Evolutionary conservation across 306 rosid genomes (phyloP).

Genomic region (Phaseolus lunatus): DNA sequence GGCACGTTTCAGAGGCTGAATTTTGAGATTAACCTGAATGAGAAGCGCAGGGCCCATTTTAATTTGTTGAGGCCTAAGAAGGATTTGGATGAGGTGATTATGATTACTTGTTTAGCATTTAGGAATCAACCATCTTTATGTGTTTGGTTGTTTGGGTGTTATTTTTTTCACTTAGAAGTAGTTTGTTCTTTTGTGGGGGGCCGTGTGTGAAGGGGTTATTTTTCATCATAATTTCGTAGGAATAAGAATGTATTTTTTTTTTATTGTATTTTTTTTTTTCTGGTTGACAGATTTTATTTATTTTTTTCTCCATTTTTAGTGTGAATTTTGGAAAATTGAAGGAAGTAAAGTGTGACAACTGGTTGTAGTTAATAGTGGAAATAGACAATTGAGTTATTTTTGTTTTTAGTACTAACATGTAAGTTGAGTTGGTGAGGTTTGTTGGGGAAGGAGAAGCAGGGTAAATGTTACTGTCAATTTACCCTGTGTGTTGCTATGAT

Average conservation of each 20-base stretch:
- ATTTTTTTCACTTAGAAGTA: conserved; percentile 15
- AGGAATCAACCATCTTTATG: neutral
- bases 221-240: neutral
- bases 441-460: conserved; percentile 32
- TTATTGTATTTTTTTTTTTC: neutral
- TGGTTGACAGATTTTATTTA: neutral
- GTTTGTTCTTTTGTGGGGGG: neutral
- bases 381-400: neutral
- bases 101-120: neutral
- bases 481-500: conserved; percentile 29
- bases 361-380: neutral
- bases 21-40: conserved; percentile 61
- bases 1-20: conserved; percentile 47
- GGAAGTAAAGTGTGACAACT: neutral
- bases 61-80: conserved; percentile 60
- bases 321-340: neutral
- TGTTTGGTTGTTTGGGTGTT: conserved; percentile 19
- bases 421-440: conserved; percentile 1
- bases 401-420: conserved; percentile 1
- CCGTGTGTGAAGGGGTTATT: neutral
- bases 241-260: neutral
- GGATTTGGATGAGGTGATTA: conserved; percentile 62
- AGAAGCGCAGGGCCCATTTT: conserved; percentile 50
- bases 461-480: conserved; percentile 29
- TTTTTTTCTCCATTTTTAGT: neutral